A percentile compares a stretch with the other conserved stretches of the same genome.
phyloP scores from a whole-genome alignment of 345 rosid species.

The Eucalyptus dawsonii region DNA sequence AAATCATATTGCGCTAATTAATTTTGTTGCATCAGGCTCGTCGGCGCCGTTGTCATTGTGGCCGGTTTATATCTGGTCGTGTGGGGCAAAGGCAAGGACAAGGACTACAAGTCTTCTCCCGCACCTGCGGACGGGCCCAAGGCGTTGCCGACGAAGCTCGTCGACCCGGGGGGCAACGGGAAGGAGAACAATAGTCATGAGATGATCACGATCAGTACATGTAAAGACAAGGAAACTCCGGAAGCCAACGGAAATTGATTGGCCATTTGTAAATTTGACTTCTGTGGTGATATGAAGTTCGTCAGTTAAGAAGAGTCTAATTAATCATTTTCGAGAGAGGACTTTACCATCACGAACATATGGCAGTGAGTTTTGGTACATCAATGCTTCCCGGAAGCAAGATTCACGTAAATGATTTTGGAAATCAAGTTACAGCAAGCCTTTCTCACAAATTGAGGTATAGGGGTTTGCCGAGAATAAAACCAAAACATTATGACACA shows the following conservation, averaged over 20 bases:
- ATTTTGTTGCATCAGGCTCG: slow-evolving; percentile 33
- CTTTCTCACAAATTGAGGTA: too few relatives aligned
- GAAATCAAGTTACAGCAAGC: background rate
- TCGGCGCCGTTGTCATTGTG: slow-evolving; percentile 67
- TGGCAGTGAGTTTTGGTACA: background rate
- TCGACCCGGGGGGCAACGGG: background rate
- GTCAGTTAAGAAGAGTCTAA: background rate
- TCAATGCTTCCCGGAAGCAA: background rate
- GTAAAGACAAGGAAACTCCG: background rate
- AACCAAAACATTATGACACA: background rate
- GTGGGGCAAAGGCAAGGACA: slow-evolving; percentile 88
- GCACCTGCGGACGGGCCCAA: background rate
- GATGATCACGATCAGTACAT: slow-evolving; percentile 4
- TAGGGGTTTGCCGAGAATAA: too few relatives aligned
- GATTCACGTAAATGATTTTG: background rate
- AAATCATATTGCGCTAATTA: background rate
- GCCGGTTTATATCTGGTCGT: slow-evolving; percentile 72
- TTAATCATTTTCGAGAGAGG: background rate
- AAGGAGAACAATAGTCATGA: slow-evolving; percentile 11
- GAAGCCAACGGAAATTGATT: background rate
- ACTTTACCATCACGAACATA: background rate
- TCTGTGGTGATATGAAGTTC: background rate
- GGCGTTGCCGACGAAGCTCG: slow-evolving; percentile 6
- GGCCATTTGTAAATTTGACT: background rate
- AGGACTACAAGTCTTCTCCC: slow-evolving; percentile 30